Evolutionary conservation across 345 rosid species (phyloP).

Genomic region (Arabis alpina): DNA sequence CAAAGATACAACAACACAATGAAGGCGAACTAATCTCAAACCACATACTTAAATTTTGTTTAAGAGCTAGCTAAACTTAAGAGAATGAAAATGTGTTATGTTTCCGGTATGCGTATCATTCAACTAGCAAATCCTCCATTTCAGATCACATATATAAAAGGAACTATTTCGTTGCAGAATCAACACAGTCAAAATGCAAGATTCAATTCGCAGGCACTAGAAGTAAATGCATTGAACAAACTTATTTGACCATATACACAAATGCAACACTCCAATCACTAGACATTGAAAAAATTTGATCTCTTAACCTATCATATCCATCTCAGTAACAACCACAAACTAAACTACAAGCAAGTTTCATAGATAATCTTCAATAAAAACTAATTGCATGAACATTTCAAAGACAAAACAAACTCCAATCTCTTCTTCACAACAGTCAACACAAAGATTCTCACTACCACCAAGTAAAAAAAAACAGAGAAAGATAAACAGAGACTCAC

Average conservation of each 20-base stretch:
- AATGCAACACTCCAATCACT: conserved; percentile 1
- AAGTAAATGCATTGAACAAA: conserved; percentile 7
- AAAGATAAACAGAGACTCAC: conserved; percentile 17
- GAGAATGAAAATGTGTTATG: background rate
- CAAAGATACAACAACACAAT: conserved; percentile 27
- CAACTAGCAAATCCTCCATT: background rate
- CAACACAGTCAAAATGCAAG: conserved; percentile 1
- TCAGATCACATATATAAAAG: background rate
- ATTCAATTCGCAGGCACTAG: background rate
- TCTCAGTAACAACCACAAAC: conserved; percentile 9
- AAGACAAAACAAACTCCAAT: conserved; percentile 3
- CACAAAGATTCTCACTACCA: conserved; percentile 22
- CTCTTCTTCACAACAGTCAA: conserved; percentile 19
- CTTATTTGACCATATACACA: background rate
- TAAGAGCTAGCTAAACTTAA: too few species aligned
- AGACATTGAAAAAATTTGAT: conserved; percentile 1
- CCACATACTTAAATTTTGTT: background rate
- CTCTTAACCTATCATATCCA: background rate
- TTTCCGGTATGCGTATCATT: background rate
- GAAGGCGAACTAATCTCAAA: conserved; percentile 9
- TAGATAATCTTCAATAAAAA: conserved; percentile 15
- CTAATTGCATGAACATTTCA: conserved; percentile 39
- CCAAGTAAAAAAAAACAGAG: background rate
- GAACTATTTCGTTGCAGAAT: background rate
- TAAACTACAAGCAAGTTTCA: conserved; percentile 30